These are phyloP conservation scores for Teratosphaeriaceae sp. DNA, from an alignment of 2,329 filamentous ascomycete genomes.

Conservation along the genomic window DNA sequence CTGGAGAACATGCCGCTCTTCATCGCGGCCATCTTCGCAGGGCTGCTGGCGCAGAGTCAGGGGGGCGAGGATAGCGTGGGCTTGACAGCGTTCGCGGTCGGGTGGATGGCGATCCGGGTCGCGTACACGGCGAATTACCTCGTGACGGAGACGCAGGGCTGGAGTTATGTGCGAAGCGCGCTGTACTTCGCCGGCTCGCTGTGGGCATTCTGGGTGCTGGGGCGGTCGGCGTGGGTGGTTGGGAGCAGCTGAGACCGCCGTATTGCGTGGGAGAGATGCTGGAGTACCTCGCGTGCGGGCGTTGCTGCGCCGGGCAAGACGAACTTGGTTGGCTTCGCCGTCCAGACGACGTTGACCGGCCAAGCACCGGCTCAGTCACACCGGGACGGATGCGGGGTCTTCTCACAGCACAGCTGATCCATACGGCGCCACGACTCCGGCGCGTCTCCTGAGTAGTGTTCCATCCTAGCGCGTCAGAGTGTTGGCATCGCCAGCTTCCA, in stretches of 20 bases:
- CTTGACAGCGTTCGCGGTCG: conserved; percentile 30
- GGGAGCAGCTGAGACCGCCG: not conserved
- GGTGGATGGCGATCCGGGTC: conserved; percentile 30
- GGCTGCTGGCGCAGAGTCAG: conserved; percentile 33
- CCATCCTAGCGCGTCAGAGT: no score
- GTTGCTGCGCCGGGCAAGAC: no score
- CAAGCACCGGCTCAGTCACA: no score
- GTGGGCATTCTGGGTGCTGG: conserved; percentile 26
- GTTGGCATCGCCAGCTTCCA: no score
- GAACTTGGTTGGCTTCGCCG: no score
- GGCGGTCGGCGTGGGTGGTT: conserved; percentile 24
- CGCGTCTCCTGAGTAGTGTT: no score
- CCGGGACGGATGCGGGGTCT: no score
- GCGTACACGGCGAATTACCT: conserved; percentile 34
- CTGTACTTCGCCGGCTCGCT: conserved; percentile 25
- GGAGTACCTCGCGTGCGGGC: no score
- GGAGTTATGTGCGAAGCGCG: conserved; percentile 25
- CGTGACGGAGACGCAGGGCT: conserved; percentile 15
- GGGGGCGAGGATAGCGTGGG: conserved; percentile 21
- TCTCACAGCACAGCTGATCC: no score
- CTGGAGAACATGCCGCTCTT: conserved; percentile 44
- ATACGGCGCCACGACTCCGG: no score
- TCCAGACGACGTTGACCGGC: no score
- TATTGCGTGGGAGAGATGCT: not conserved
- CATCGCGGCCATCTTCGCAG: conserved; percentile 37